These are phyloP conservation scores for Agaricus blazei DNA, from an alignment of 768 basidiomycete species.

Conservation along the genomic window DNA sequence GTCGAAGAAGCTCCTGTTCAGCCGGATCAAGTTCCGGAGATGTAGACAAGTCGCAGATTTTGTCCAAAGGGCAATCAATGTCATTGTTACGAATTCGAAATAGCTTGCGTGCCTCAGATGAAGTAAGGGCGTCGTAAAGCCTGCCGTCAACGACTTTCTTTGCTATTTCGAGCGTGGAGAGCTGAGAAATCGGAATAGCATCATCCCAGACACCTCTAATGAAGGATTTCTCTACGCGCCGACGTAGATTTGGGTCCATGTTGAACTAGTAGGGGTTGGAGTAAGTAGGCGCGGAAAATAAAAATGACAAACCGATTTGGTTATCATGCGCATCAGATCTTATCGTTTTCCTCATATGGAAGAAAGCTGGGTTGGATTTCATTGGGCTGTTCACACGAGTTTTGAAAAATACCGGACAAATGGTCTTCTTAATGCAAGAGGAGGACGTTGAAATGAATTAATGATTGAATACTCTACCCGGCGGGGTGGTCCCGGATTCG, in stretches of 20 bases:
- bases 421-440: too few species aligned
- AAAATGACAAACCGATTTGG: background rate
- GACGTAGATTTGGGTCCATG: slow-evolving; percentile 15
- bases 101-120: slow-evolving; percentile 35
- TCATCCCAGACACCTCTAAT: slow-evolving; percentile 44
- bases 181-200: slow-evolving; percentile 15
- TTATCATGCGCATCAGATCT: background rate
- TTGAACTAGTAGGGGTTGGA: background rate
- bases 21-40: slow-evolving; percentile 22
- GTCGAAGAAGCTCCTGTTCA: slow-evolving; percentile 48
- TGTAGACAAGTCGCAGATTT: slow-evolving; percentile 27
- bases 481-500: too few species aligned
- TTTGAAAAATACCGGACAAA: too few species aligned
- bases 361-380: background rate
- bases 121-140: slow-evolving; percentile 49
- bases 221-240: slow-evolving; percentile 48
- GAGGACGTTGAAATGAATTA: too few species aligned
- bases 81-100: slow-evolving; percentile 27
- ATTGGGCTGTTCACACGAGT: background rate
- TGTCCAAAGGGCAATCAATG: slow-evolving; percentile 27
- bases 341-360: background rate
- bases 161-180: slow-evolving; percentile 32
- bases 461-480: too few species aligned
- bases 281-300: background rate
- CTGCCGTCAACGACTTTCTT: slow-evolving; percentile 55